Base-by-base conservation (phyloP, 2,329 filamentous ascomycete species). In the Venturia nashicola region DNA sequence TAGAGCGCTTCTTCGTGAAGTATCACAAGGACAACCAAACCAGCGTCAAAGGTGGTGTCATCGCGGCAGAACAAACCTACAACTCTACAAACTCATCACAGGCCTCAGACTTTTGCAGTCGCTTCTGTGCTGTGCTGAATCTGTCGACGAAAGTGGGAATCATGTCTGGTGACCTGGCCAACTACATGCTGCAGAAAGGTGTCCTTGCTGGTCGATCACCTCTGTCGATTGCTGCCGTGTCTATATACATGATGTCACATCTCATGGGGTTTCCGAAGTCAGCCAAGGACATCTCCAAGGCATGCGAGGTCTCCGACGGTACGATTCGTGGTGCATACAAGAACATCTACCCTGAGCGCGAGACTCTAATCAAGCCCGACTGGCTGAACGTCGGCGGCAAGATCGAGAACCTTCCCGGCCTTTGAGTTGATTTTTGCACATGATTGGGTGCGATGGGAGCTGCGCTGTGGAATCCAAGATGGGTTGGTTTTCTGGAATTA, bases 271-370 rank as follows among this genome's bases (percentile, higher is more conserved):
- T 94, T 68, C 80, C 85, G 23, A 89, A 89, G 70, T 80, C 84
- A 7, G 88, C 91, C n/a, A 92, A 92, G 74, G 89, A 95, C 66
- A 97, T 99, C 69, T 89, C 91, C 5, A 76, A 77, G 32, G 87
- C 94, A 20, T 91, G 90, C 0, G 90, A 91, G 68, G 94, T 99
- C 36, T 97, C 91, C 73, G 95, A 99, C 72, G 92, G 94, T 64
- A 99, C 94, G 0, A 96, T 99, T 70, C 92, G 95, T 71, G 95
- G 90, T 34, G 92, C 93, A 0, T 99, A 97, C 80, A 94, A 94
- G 73, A 86, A 89, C 71, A 81, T 99, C 60, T 93, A 92, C 73
- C 80, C 82, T 20, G 86, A 88, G 60, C 84, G 86, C 61, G 86
- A 93, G 64, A 81, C 84, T 66, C 77, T 99, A 65, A 84, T 97